Conservation (phyloP, 345 rosid species). For the Gossypium longicalyx region DNA sequence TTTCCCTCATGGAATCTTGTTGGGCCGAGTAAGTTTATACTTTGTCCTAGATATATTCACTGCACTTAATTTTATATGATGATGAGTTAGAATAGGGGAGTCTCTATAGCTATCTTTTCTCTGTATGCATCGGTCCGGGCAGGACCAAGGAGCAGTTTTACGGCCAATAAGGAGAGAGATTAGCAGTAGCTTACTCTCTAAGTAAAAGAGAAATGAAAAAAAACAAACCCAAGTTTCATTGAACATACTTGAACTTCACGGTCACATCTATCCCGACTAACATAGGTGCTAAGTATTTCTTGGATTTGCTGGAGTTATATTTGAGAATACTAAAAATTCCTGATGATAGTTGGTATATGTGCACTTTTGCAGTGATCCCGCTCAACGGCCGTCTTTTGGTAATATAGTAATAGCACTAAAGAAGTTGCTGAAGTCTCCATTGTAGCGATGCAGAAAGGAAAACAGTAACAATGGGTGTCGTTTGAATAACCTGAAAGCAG, state of each 20-base stretch:
- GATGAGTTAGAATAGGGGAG: neutral
- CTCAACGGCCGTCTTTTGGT: slow-evolving; percentile 66
- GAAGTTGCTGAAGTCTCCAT: slow-evolving; percentile 76
- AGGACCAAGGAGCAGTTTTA: no score
- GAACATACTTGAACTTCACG: no score
- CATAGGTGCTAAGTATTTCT: neutral
- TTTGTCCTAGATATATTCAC: neutral
- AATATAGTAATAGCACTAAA: slow-evolving; percentile 63
- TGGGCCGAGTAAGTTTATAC: slow-evolving; percentile 71
- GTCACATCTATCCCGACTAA: neutral
- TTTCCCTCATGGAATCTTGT: slow-evolving; percentile 91
- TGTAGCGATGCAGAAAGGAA: slow-evolving; percentile 61
- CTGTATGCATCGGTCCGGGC: neutral
- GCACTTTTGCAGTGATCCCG: slow-evolving; percentile 55
- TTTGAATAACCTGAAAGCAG: neutral
- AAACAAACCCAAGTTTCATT: no score
- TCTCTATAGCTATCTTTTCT: neutral
- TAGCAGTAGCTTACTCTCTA: no score
- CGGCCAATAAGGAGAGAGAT: no score
- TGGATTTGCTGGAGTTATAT: neutral
- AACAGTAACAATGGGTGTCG: neutral
- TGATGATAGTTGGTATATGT: neutral
- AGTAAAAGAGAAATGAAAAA: no score
- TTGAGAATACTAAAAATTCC: neutral
- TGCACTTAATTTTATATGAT: neutral